Conservation (phyloP, 371 early-diverging fungal species). For the Choanephora cucurbitarum region DNA sequence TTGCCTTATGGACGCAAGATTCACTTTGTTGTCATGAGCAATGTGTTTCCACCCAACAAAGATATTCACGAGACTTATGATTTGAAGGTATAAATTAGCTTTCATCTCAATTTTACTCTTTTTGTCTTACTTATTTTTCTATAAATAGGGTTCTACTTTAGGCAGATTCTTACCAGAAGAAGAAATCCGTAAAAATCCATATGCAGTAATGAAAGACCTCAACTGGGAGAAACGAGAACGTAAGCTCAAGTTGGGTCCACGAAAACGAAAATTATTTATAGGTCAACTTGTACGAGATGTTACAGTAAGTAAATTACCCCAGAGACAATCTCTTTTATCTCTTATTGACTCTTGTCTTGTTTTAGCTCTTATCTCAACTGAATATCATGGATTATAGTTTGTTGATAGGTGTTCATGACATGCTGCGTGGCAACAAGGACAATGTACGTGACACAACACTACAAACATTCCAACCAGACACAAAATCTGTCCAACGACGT, state of each 20-base stretch:
- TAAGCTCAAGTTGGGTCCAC: constrained; percentile 79
- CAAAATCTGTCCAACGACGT: constrained; percentile 11
- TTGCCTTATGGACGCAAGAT: constrained; percentile 89
- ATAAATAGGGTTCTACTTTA: constrained; percentile 34
- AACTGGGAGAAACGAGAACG: constrained; percentile 82
- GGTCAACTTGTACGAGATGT: constrained; percentile 86
- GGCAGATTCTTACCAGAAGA: constrained; percentile 56
- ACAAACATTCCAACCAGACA: constrained; percentile 26
- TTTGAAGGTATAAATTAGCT: constrained; percentile 75
- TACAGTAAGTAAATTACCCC: constrained; percentile 28
- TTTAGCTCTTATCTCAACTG: constrained; percentile 64
- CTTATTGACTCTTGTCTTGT: no score
- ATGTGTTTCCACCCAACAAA: constrained; percentile 92
- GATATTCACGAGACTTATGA: constrained; percentile 95
- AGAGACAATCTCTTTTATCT: no score
- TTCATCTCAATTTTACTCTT: no score
- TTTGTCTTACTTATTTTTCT: not conserved
- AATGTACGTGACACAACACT: constrained; percentile 70
- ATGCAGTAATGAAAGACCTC: constrained; percentile 89
- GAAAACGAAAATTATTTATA: constrained; percentile 70
- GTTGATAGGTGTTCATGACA: constrained; percentile 90
- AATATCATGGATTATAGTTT: constrained; percentile 98
- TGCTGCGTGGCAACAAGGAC: constrained; percentile 78
- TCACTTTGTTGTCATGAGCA: constrained; percentile 98
- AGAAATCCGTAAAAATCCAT: constrained; percentile 72